Conservation (phyloP, 1,139 yeast species). For the Casaregolazyma lundiana region DNA sequence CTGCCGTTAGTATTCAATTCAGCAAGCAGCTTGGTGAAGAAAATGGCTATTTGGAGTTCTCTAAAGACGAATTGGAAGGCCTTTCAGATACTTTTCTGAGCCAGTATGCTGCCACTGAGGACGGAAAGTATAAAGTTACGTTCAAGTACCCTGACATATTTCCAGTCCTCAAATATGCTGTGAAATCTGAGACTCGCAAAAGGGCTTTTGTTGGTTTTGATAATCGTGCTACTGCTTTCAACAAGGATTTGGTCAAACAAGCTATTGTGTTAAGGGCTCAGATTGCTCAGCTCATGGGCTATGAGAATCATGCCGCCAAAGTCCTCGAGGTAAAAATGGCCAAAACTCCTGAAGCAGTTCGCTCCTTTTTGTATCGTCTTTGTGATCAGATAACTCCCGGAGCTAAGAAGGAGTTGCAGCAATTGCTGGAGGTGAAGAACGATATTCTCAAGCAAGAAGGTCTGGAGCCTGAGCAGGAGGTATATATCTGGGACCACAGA, state of each 20-base stretch:
- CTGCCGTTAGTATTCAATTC: conserved; percentile 54
- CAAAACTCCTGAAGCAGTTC: conserved; percentile 55
- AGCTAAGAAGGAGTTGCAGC: conserved; percentile 51
- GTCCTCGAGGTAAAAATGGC: conserved; percentile 79
- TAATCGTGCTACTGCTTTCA: conserved; percentile 54
- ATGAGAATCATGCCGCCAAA: conserved; percentile 61
- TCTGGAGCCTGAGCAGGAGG: conserved; percentile 39
- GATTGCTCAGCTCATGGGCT: conserved; percentile 61
- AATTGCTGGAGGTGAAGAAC: conserved; percentile 49
- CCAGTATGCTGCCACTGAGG: conserved; percentile 49
- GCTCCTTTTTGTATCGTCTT: conserved; percentile 58
- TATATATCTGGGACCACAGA: conserved; percentile 70
- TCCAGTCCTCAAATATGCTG: conserved; percentile 72
- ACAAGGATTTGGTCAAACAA: conserved; percentile 54
- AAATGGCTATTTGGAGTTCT: conserved; percentile 53
- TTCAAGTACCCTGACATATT: conserved; percentile 75
- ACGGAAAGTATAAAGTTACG: conserved; percentile 59
- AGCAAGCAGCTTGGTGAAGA: conserved; percentile 69
- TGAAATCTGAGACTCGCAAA: conserved; percentile 59
- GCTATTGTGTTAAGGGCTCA: conserved; percentile 59
- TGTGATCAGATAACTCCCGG: conserved; percentile 52
- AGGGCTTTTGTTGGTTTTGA: conserved; percentile 62
- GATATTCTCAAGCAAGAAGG: conserved; percentile 46
- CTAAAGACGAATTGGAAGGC: conserved; percentile 64
- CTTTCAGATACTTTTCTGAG: conserved; percentile 60